Conservation (phyloP, 768 basidiomycete species). For the Leccinum sublutescens region DNA sequence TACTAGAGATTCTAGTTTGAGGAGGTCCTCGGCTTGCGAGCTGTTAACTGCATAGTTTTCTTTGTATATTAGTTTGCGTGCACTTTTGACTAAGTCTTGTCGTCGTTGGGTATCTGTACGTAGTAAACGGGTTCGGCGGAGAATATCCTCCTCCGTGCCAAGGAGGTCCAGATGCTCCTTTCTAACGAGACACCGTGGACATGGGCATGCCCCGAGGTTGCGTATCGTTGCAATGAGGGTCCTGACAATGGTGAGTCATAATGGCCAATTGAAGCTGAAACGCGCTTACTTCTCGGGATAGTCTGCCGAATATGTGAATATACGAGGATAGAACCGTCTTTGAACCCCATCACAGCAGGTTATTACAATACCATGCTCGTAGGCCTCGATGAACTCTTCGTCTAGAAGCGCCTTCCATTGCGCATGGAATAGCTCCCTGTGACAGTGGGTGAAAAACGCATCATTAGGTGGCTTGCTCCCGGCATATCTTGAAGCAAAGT, state of each 20-base stretch:
- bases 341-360: background rate
- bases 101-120: background rate
- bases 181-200: background rate
- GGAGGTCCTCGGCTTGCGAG: background rate
- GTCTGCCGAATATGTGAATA: background rate
- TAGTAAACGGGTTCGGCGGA: background rate
- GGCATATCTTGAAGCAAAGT: background rate
- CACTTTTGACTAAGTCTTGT: background rate
- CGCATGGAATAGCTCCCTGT: background rate
- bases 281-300: background rate
- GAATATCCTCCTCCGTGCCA: background rate
- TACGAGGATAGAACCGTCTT: background rate
- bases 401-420: background rate
- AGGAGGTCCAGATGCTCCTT: background rate
- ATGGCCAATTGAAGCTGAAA: background rate
- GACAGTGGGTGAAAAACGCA: background rate
- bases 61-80: background rate
- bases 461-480: background rate
- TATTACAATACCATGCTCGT: background rate
- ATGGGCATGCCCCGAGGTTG: background rate
- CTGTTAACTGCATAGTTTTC: background rate
- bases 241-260: background rate
- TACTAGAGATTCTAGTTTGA: background rate
- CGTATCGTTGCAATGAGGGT: background rate
- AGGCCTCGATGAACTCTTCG: background rate